phyloP scores from a whole-genome alignment of 2,329 filamentous ascomycete species.

The Diplodia scrobiculata region DNA sequence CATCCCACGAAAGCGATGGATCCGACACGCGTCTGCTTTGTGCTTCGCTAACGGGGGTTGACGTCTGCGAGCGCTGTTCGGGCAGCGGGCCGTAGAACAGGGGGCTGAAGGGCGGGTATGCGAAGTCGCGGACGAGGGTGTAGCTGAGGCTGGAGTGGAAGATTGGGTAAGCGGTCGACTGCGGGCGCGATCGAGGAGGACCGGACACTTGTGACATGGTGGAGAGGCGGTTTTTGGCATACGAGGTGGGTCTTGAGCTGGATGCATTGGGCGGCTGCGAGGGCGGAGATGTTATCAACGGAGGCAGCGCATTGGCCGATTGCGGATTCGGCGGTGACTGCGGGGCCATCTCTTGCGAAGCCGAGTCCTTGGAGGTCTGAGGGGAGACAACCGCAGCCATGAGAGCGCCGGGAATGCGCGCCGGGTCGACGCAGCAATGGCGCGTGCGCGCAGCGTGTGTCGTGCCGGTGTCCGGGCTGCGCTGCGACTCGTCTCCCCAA shows the following conservation, averaged over 20 bases:
- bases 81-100: constrained; percentile 92
- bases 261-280: constrained; percentile 57
- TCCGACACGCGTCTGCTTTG: constrained; percentile 76
- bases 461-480: constrained; percentile 12
- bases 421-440: constrained; percentile 8
- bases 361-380: constrained; percentile 37
- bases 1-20: constrained; percentile 72
- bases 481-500: constrained; percentile 24
- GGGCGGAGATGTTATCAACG: constrained; percentile 55
- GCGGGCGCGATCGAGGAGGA: constrained; percentile 69
- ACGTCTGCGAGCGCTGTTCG: constrained; percentile 74
- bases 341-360: constrained; percentile 16
- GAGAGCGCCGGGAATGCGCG: constrained; percentile 16
- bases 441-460: constrained; percentile 8
- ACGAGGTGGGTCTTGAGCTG: constrained; percentile 64
- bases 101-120: constrained; percentile 78
- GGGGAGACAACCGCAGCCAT: constrained; percentile 47
- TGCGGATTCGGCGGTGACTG: constrained; percentile 38
- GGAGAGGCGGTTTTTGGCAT: constrained; percentile 72
- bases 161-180: constrained; percentile 77
- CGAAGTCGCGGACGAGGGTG: constrained; percentile 92
- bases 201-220: constrained; percentile 75
- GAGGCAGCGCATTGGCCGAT: constrained; percentile 50
- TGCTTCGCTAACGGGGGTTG: constrained; percentile 77
- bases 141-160: constrained; percentile 86